Evolutionary conservation across 768 basidiomycete species (phyloP).

Genomic region (Russula sp.): DNA sequence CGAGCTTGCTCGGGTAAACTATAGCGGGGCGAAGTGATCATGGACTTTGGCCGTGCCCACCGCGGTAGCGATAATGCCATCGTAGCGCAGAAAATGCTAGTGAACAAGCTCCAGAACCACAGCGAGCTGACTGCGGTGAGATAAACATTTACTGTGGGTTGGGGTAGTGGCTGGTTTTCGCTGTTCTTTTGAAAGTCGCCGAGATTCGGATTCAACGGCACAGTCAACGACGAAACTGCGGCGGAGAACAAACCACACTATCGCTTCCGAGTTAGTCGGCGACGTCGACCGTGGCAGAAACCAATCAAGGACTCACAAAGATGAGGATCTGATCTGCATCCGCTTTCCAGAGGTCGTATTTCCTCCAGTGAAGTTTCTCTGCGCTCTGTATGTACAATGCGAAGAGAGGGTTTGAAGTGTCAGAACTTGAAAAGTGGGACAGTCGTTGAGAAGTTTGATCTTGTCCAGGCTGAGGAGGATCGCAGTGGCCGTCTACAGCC

Average conservation of each 20-base stretch:
- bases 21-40: not conserved
- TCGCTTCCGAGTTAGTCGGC: too few relatives aligned
- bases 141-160: too few relatives aligned
- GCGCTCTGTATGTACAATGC: not conserved
- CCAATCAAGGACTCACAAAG: slow-evolving; percentile 1
- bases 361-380: not conserved
- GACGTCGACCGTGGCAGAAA: not conserved
- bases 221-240: not conserved
- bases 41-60: not conserved
- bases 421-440: not conserved
- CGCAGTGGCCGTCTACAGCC: not conserved
- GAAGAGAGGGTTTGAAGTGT: not conserved
- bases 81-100: slow-evolving; percentile 6
- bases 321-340: slow-evolving; percentile 5
- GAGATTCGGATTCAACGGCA: too few relatives aligned
- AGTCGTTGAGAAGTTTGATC: not conserved
- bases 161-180: too few relatives aligned
- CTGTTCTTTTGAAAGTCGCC: too few relatives aligned
- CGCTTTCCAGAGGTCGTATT: not conserved
- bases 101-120: slow-evolving; percentile 10
- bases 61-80: not conserved
- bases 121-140: too few relatives aligned
- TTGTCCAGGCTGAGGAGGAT: not conserved
- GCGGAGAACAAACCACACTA: slow-evolving; percentile 19
- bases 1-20: slow-evolving; percentile 1